phyloP scores from a whole-genome alignment of 164 flowering plant genomes.

The Piper longum region DNA sequence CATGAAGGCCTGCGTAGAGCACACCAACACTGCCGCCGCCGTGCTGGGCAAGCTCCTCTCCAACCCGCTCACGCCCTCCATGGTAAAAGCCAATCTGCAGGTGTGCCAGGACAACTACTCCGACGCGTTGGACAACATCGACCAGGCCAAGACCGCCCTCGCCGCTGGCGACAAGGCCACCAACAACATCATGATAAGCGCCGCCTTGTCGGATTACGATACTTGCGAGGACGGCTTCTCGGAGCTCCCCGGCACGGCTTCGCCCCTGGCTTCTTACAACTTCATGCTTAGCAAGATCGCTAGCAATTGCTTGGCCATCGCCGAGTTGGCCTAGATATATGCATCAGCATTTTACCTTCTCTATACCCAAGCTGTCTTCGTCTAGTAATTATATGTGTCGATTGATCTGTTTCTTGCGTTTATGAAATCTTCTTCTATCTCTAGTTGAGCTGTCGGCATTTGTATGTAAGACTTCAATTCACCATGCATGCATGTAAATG shows the following conservation, averaged over 20 bases:
- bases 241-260: background rate
- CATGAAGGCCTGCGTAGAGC: constrained; percentile 6
- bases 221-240: constrained; percentile 7
- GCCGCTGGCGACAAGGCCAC: background rate
- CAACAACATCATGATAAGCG: constrained; percentile 4
- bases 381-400: no score
- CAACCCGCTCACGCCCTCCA: background rate
- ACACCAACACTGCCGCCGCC: constrained; percentile 1
- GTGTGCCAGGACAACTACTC: constrained; percentile 2
- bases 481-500: no score
- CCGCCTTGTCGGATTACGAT: constrained; percentile 3
- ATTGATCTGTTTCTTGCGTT: no score
- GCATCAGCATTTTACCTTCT: no score
- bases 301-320: constrained; percentile 24
- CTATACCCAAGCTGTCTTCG: no score
- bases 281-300: constrained; percentile 8
- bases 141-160: background rate
- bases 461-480: no score
- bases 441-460: no score
- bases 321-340: background rate
- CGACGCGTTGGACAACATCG: constrained; percentile 2
- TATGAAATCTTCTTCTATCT: no score
- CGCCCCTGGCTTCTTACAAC: constrained; percentile 3
- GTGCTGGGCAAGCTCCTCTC: background rate
- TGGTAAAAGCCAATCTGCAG: background rate